phyloP scores from a whole-genome alignment of 192 early-diverging fungal genomes.

The Linnemannia zychae region DNA sequence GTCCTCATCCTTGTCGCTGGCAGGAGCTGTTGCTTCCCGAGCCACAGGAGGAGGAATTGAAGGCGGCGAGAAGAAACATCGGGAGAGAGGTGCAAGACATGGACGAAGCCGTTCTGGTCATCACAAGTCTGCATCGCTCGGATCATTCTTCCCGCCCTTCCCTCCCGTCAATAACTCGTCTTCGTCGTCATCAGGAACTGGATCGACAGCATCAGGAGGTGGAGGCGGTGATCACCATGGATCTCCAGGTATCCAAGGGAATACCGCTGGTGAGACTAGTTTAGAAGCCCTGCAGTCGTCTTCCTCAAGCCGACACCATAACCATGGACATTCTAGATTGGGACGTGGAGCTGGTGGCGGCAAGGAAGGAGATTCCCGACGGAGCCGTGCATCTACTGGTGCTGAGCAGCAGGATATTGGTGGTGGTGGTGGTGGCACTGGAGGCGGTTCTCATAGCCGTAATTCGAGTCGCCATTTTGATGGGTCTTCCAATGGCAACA shows the following conservation, averaged over 20 bases:
- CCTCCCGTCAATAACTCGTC: neutral
- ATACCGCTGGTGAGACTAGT: neutral
- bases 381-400: neutral
- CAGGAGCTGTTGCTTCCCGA: neutral
- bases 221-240: neutral
- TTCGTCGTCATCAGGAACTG: neutral
- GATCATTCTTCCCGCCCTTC: slow-evolving; percentile 39
- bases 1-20: neutral
- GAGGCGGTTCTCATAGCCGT: neutral
- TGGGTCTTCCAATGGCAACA: neutral
- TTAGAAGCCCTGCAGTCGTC: neutral
- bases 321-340: neutral
- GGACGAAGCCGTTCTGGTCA: slow-evolving; percentile 36
- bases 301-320: neutral
- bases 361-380: neutral
- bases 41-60: neutral
- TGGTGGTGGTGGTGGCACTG: neutral
- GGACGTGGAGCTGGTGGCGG: neutral
- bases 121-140: slow-evolving; percentile 36
- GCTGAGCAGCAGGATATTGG: neutral
- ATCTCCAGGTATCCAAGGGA: neutral
- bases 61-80: slow-evolving; percentile 14
- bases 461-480: neutral
- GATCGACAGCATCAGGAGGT: too few relatives aligned
- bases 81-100: slow-evolving; percentile 24